phyloP scores from a whole-genome alignment of 202 grass and related monocot species.

The Carex arenaria region DNA sequence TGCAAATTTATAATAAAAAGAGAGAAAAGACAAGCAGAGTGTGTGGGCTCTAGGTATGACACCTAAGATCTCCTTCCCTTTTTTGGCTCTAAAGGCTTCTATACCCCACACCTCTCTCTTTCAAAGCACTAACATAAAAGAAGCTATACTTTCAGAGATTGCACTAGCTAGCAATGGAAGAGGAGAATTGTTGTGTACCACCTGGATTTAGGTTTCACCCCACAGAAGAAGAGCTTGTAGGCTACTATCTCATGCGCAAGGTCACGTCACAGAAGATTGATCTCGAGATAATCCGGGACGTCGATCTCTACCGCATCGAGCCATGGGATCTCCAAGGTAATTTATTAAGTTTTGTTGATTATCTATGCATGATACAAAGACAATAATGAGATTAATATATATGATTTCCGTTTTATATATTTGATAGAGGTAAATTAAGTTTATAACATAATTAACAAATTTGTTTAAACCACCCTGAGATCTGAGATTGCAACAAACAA shows the following conservation, averaged over 20 bases:
- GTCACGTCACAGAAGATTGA: slow-evolving; percentile 80
- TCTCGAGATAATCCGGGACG: slow-evolving; percentile 80
- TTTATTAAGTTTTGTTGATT: not conserved
- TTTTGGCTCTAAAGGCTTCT: slow-evolving; percentile 31
- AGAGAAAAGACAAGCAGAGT: slow-evolving; percentile 10
- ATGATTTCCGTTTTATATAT: not conserved
- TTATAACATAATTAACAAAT: not conserved
- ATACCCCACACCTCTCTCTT: slow-evolving; percentile 28
- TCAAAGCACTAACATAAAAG: slow-evolving; percentile 19
- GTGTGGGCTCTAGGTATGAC: not conserved
- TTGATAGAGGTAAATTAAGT: not conserved
- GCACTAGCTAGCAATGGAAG: slow-evolving; percentile 31
- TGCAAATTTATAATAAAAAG: slow-evolving; percentile 13
- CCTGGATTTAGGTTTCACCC: slow-evolving; percentile 98
- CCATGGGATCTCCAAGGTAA: slow-evolving; percentile 97
- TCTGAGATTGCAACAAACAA: not conserved
- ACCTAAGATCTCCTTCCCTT: slow-evolving; percentile 29
- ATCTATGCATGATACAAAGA: not conserved
- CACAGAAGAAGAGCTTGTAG: slow-evolving; percentile 93
- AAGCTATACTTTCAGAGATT: slow-evolving; percentile 20
- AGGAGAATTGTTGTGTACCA: slow-evolving; percentile 56
- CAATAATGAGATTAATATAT: not conserved
- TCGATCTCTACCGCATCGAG: slow-evolving; percentile 96
- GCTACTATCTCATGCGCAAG: slow-evolving; percentile 90
- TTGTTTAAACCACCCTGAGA: not conserved